A percentile compares a stretch with the other conserved stretches of the same genome.
phyloP scores from a whole-genome alignment of 805 yeast genomes.

The Starmerella potacharoeniae region DNA sequence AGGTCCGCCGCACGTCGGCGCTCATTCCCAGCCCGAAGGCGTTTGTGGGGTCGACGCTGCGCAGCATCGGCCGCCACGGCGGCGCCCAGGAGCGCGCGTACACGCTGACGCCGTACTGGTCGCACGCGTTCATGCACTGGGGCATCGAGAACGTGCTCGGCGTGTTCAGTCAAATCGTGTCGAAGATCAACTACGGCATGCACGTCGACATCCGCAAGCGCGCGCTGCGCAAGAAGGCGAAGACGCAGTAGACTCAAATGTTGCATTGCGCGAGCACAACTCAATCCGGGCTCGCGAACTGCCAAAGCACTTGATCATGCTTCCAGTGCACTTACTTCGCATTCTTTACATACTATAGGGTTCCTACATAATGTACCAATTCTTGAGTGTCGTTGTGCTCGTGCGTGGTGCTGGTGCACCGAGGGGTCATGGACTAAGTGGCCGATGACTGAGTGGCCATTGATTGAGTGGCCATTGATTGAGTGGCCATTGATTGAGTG shows the following conservation, averaged over 20 bases:
- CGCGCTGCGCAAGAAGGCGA: constrained; percentile 63
- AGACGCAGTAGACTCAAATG: constrained; percentile 12
- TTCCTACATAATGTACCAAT: too few relatives aligned
- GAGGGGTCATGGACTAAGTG: too few relatives aligned
- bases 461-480: too few relatives aligned
- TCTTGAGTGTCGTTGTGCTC: too few relatives aligned
- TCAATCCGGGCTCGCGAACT: too few relatives aligned
- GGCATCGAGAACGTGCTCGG: constrained; percentile 66
- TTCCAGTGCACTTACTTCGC: too few relatives aligned
- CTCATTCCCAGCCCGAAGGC: constrained; percentile 70
- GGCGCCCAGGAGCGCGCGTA: constrained; percentile 90
- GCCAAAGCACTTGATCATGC: too few relatives aligned
- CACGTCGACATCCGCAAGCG: constrained; percentile 70
- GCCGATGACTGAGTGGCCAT: too few relatives aligned
- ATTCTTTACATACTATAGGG: too few relatives aligned
- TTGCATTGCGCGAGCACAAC: too few relatives aligned
- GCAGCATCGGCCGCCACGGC: constrained; percentile 63
- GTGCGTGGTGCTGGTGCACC: too few relatives aligned
- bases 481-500: too few relatives aligned
- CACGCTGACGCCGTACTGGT: constrained; percentile 83
- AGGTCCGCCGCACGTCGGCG: constrained; percentile 63
- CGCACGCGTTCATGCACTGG: constrained; percentile 89
- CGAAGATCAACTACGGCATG: constrained; percentile 56
- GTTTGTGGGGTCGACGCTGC: constrained; percentile 66
- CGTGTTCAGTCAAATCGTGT: constrained; percentile 61